A percentile compares a stretch with the other conserved stretches of the same genome.
These are phyloP conservation scores for Russula sp. DNA, from an alignment of 768 basidiomycete genomes.

Conservation along the genomic window DNA sequence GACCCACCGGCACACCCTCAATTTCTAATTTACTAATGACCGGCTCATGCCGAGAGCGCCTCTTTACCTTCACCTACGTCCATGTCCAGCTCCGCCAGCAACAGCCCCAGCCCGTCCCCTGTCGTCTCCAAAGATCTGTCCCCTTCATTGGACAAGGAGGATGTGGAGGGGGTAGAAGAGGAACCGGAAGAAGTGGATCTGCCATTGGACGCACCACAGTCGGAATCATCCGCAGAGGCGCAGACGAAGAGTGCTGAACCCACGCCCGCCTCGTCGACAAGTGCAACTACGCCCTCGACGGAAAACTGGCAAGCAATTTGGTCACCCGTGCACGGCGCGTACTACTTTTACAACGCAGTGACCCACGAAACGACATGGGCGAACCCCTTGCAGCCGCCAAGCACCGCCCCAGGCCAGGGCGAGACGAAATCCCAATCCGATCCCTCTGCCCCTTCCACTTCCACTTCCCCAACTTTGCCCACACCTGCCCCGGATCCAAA, in stretches of 20 bases:
- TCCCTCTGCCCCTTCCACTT: constrained; percentile 17
- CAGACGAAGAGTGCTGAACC: background rate
- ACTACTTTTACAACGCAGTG: constrained; percentile 75
- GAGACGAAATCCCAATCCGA: background rate
- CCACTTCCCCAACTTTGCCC: constrained; percentile 1
- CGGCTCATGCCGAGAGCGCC: background rate
- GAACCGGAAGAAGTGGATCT: background rate
- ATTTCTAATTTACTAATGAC: background rate
- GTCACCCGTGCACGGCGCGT: constrained; percentile 68
- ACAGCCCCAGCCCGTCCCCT: constrained; percentile 2
- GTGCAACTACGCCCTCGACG: constrained; percentile 17
- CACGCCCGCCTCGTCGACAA: constrained; percentile 1
- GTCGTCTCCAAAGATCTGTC: background rate
- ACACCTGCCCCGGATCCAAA: constrained; percentile 24
- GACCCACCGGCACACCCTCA: too few relatives aligned
- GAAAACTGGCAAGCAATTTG: constrained; percentile 73
- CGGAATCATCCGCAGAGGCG: background rate
- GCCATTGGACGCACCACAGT: background rate
- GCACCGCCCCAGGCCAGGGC: background rate
- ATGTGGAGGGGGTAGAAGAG: background rate
- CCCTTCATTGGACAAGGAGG: background rate
- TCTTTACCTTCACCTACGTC: background rate
- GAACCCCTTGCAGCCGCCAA: constrained; percentile 53
- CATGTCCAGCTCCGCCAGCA: constrained; percentile 8
- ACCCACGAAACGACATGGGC: constrained; percentile 81